Percentiles rank a stretch among this genome's conserved stretches.
phyloP scores from a whole-genome alignment of 2,329 filamentous ascomycete species.

The Scytalidium sp. region DNA sequence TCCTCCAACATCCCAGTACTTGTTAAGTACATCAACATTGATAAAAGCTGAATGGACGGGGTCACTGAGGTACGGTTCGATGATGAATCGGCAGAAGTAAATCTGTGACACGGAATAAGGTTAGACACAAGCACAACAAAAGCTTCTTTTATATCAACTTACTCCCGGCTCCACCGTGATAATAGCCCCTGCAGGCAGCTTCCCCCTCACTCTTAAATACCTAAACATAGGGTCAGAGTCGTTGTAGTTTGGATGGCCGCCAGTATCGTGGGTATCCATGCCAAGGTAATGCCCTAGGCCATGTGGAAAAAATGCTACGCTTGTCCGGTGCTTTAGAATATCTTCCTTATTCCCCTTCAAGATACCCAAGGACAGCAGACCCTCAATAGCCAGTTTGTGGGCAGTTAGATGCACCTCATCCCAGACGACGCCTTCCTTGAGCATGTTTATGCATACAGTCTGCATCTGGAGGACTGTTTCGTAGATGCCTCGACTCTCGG shows the following conservation, averaged over 20 bases:
- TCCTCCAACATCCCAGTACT: constrained; percentile 80
- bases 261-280: constrained; percentile 88
- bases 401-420: constrained; percentile 78
- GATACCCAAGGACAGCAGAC: constrained; percentile 73
- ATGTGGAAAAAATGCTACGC: constrained; percentile 87
- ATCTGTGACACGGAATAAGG: constrained; percentile 43
- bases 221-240: constrained; percentile 83
- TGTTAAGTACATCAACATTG: constrained; percentile 66
- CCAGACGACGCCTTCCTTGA: constrained; percentile 75
- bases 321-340: constrained; percentile 75
- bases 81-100: constrained; percentile 90
- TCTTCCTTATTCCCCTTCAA: constrained; percentile 66
- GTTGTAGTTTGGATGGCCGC: constrained; percentile 71
- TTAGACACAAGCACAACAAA: background rate
- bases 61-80: constrained; percentile 74
- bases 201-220: constrained; percentile 78
- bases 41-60: constrained; percentile 74
- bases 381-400: constrained; percentile 78
- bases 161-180: constrained; percentile 94
- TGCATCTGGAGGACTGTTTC: constrained; percentile 87
- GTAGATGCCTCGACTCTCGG: constrained; percentile 73
- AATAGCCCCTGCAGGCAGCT: constrained; percentile 73
- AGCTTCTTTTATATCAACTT: constrained; percentile 31
- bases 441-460: constrained; percentile 66
- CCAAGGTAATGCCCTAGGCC: constrained; percentile 88